Base-by-base conservation (phyloP, 2,329 filamentous ascomycete species). In the Mariannaea sp. region DNA sequence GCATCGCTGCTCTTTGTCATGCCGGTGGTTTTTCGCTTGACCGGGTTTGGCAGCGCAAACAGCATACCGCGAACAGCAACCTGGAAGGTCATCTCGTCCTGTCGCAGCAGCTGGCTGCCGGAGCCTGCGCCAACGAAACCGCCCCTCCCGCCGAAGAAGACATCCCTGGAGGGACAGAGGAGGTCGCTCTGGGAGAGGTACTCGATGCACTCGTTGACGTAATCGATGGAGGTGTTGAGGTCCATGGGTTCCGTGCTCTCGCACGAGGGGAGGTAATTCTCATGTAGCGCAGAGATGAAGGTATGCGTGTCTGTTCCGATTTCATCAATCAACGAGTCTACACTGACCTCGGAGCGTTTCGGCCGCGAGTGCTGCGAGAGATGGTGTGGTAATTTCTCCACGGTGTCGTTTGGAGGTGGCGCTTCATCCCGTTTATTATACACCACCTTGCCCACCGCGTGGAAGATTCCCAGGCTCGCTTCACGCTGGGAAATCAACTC, bases 41-140 rank as follows among this genome's bases (percentile, higher is more conserved):
- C 94, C 0, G 93, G 93, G 62, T 83, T 83, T 2, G 94, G 94
- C 2, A 99, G 80, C 8, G 86, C 87, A 69, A 96, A 96, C 0
- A 97, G 73, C 43, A 97, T 74, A 1, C 94, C 94, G 10, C 92
- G 85, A 0, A 96, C 90, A 4, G 92, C 92, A 14, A 93, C 86
- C 60, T 99, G 90, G 60, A 97, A 97, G 19, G 89, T 87, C 68
- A 99, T 92, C 68, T 99, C 94, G 58, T 97, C 92, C 71, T 97
- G 93, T 6, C 92, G 86, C 8, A 97, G 75, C 12, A 87, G 80
- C 56, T 97, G 93, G 47, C 85, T 84, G 16, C 82, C 82, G 1
- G 80, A 78, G 69, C 87, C 78, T 74, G 73, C 77, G 65, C 75
- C 80, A 60, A 62, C 73, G 72, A 68, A 77, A 19, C 80, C 76